Conservation (phyloP, 108 stramenopile species). For the Epipyxis sp. region DNA sequence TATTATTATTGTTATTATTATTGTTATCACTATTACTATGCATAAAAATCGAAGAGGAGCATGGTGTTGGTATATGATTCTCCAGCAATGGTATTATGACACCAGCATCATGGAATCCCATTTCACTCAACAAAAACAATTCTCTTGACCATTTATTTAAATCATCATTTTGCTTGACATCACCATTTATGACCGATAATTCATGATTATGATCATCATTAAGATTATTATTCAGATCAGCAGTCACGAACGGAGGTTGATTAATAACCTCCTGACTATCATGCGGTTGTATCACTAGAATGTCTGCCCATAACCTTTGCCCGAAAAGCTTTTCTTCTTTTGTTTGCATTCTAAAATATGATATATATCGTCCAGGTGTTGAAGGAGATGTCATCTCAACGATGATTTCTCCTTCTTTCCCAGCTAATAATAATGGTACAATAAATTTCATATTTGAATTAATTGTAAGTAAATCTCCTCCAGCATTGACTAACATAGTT, state of each 20-base stretch:
- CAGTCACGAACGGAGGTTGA: not conserved
- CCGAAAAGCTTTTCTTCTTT: slow-evolving; percentile 45
- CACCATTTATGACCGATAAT: not conserved
- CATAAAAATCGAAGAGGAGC: too few species aligned
- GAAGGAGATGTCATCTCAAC: slow-evolving; percentile 35
- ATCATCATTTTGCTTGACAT: slow-evolving; percentile 15
- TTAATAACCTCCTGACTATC: not conserved
- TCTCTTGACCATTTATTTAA: slow-evolving; percentile 36
- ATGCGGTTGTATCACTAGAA: slow-evolving; percentile 35
- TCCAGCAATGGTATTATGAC: slow-evolving; percentile 44
- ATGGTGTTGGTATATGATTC: too few species aligned
- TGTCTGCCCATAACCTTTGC: slow-evolving; percentile 47
- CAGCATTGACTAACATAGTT: slow-evolving; percentile 34
- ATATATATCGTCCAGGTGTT: slow-evolving; percentile 43
- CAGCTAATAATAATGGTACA: slow-evolving; percentile 33
- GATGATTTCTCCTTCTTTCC: slow-evolving; percentile 47
- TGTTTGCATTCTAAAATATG: slow-evolving; percentile 49
- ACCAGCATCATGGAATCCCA: slow-evolving; percentile 45
- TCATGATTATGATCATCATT: not conserved
- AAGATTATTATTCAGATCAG: too few species aligned
- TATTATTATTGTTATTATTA: too few species aligned
- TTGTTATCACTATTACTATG: too few species aligned
- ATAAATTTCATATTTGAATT: slow-evolving; percentile 6
- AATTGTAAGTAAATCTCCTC: slow-evolving; percentile 47
- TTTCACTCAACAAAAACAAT: slow-evolving; percentile 43